Evolutionary conservation across 2,329 filamentous ascomycete genomes (phyloP).

Genomic region (Pseudogymnoascus destructans): DNA sequence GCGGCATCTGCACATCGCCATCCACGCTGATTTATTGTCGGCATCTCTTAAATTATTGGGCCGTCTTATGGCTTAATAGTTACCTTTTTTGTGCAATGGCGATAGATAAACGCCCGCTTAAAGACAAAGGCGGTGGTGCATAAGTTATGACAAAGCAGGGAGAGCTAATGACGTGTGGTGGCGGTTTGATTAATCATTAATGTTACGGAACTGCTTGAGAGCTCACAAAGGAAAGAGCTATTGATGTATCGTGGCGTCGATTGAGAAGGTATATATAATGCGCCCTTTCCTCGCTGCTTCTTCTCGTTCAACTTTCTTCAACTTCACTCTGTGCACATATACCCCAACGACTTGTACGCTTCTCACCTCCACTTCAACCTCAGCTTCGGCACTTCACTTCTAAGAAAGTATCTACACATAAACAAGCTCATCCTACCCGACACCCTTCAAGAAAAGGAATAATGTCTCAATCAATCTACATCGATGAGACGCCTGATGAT

Average conservation of each 20-base stretch:
- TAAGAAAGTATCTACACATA: not conserved
- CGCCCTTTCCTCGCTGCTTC: not conserved
- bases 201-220: not conserved
- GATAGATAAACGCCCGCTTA: not conserved
- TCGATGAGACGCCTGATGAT: conserved; percentile 32
- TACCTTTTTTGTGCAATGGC: not conserved
- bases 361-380: not conserved
- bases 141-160: not conserved
- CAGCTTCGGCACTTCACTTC: not conserved
- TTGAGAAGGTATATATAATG: conserved; percentile 4
- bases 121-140: not conserved
- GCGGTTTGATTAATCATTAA: conserved; percentile 1
- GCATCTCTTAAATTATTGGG: not conserved
- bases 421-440: not conserved
- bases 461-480: conserved; percentile 32
- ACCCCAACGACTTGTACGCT: not conserved
- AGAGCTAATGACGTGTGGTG: not conserved
- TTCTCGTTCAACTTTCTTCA: not conserved
- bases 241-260: conserved; percentile 1
- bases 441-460: not conserved
- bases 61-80: not conserved
- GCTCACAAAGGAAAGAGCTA: conserved; percentile 1
- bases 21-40: not conserved
- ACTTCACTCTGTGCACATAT: not conserved
- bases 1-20: not conserved